A percentile compares a stretch with the other conserved stretches of the same genome.
Conservation (phyloP, 1,284 basidiomycete genomes). For the Thelephora terrestris region DNA sequence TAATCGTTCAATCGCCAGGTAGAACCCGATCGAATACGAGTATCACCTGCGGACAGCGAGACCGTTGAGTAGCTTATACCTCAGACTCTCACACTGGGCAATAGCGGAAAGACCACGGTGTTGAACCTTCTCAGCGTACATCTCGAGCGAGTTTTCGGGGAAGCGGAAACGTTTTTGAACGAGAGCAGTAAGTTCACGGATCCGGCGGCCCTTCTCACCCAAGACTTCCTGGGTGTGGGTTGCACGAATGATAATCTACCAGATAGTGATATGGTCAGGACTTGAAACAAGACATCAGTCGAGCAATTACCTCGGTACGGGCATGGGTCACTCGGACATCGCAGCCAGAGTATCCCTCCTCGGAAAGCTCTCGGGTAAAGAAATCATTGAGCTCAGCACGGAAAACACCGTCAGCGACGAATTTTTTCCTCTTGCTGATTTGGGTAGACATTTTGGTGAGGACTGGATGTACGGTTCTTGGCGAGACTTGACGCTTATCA, state of each 20-base stretch:
- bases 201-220: slow-evolving; percentile 99
- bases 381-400: slow-evolving; percentile 98
- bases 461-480: slow-evolving; percentile 2
- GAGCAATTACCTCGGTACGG: slow-evolving; percentile 74
- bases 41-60: slow-evolving; percentile 92
- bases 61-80: slow-evolving; percentile 99
- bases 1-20: neutral
- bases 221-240: slow-evolving; percentile 99
- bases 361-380: slow-evolving; percentile 97
- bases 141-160: slow-evolving; percentile 97
- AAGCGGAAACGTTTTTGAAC: slow-evolving; percentile 99
- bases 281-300: neutral
- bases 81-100: slow-evolving; percentile 96
- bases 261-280: neutral
- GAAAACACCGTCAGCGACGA: slow-evolving; percentile 98
- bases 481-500: too few species aligned
- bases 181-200: slow-evolving; percentile 96
- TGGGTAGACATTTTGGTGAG: slow-evolving; percentile 59
- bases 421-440: slow-evolving; percentile 97
- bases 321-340: slow-evolving; percentile 99
- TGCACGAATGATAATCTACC: slow-evolving; percentile 98
- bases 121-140: slow-evolving; percentile 99
- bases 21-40: neutral
- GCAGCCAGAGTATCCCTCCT: slow-evolving; percentile 99
- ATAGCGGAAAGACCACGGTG: slow-evolving; percentile 98